A percentile compares a stretch with the other conserved stretches of the same genome.
Evolutionary conservation across 2,329 filamentous ascomycete species (phyloP).

Genomic region (Alternaria burnsii): DNA sequence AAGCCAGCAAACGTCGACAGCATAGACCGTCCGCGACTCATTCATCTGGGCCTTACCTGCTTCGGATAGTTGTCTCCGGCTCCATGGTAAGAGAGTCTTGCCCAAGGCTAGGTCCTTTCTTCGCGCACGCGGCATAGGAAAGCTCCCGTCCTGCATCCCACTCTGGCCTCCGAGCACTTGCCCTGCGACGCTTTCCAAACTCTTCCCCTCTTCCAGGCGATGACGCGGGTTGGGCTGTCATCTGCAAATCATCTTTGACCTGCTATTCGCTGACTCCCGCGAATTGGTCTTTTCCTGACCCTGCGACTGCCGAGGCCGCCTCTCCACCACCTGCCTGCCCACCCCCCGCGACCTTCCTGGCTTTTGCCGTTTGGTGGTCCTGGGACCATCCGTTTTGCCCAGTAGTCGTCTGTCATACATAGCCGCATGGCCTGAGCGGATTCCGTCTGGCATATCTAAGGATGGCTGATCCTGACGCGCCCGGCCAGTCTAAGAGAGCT

Average conservation of each 20-base stretch:
- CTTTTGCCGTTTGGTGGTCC: constrained; percentile 40
- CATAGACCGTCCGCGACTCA: constrained; percentile 43
- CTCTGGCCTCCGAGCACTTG: constrained; percentile 38
- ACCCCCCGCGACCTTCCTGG: constrained; percentile 36
- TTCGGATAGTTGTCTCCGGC: constrained; percentile 47
- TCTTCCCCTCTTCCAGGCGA: constrained; percentile 42
- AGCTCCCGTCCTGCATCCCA: constrained; percentile 42
- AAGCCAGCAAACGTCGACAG: constrained; percentile 43
- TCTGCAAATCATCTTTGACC: constrained; percentile 36
- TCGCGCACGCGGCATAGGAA: constrained; percentile 41
- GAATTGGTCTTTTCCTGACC: constrained; percentile 39
- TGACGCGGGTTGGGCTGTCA: constrained; percentile 47
- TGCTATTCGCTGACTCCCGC: constrained; percentile 40
- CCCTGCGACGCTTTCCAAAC: constrained; percentile 51
- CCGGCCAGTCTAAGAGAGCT: constrained; percentile 46
- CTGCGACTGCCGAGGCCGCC: constrained; percentile 44
- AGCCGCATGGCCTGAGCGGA: constrained; percentile 53
- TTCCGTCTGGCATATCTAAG: constrained; percentile 47
- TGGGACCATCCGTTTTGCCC: constrained; percentile 28
- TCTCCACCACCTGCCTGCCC: constrained; percentile 33
- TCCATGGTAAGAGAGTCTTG: constrained; percentile 49
- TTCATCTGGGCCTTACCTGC: constrained; percentile 39
- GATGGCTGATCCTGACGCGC: constrained; percentile 53
- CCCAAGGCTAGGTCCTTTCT: constrained; percentile 42
- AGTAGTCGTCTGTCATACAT: constrained; percentile 35